These are phyloP conservation scores for Skeletonema costatum DNA, from an alignment of 108 stramenopile genomes.

Conservation along the genomic window DNA sequence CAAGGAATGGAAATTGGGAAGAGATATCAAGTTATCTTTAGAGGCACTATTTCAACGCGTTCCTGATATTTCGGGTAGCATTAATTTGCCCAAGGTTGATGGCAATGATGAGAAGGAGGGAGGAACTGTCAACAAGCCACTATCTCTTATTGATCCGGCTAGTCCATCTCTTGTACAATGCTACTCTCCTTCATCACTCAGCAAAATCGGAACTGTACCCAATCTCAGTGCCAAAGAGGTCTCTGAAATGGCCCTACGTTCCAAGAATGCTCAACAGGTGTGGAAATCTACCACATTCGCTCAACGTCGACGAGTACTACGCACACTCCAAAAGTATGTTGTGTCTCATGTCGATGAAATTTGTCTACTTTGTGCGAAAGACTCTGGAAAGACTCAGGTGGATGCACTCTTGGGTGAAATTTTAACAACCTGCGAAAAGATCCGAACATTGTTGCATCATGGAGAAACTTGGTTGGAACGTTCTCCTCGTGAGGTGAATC, in stretches of 20 bases:
- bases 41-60: conserved; percentile 36
- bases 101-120: background rate
- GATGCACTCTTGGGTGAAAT: conserved; percentile 97
- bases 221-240: conserved; percentile 86
- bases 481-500: conserved; percentile 79
- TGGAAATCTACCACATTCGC: conserved; percentile 91
- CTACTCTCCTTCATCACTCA: conserved; percentile 90
- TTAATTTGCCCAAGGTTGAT: background rate
- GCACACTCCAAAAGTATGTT: conserved; percentile 93
- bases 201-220: conserved; percentile 79
- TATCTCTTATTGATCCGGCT: conserved; percentile 47
- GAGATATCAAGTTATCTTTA: conserved; percentile 41
- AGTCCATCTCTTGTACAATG: conserved; percentile 80
- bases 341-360: conserved; percentile 88
- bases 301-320: conserved; percentile 88
- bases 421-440: conserved; percentile 96
- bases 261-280: conserved; percentile 82
- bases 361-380: conserved; percentile 81
- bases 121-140: background rate
- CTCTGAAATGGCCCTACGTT: conserved; percentile 67
- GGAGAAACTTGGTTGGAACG: conserved; percentile 90
- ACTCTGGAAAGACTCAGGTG: conserved; percentile 91
- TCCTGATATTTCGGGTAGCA: conserved; percentile 25
- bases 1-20: conserved; percentile 42
- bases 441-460: conserved; percentile 82